Base-by-base conservation (phyloP, 2,329 filamentous ascomycete genomes). In the Decorospora gaudefroyi region DNA sequence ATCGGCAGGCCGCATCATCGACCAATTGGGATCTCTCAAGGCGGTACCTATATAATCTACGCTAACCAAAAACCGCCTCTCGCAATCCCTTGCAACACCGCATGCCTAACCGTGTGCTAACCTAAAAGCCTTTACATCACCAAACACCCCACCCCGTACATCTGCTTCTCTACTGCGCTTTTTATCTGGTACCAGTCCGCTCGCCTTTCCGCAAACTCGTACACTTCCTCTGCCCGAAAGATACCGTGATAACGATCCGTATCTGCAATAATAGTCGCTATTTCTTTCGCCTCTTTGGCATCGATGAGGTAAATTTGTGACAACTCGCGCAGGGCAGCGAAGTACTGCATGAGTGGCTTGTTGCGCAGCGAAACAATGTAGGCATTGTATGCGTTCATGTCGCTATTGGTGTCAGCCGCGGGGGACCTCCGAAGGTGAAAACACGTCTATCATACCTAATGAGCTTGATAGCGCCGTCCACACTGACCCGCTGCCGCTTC, bases 301-400 rank as follows among this genome's bases (percentile, higher is more conserved):
- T 92, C 90, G 51, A 99, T 95, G 36, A 99, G 78, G 70, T 95
- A 99, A 48, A 99, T 95, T 75, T 97, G 92, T 48, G 88, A 89
- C 38, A 99, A 80, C 73, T 97, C 93, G 30, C 92, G 82, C 64
- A 99, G 79, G 1, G 93, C 93, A 45, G 84, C 85, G 76, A 96
- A 99, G 71, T 97, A 99, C 37, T 88, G 83, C 28, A 91, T 80
- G 39, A 99, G 77, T 51, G 95, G 87, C 54, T 82, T 82, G 72
- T 97, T 96, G 58, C 82, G 83, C 38, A 99, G 80, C 2, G 85
- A 87, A 49, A 85, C 78, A 49, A 96, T 83, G 72, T 92, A 97
- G 38, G 85, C 78, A 67, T 89, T 89, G 75, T 96, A 97, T 45
- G 93, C 82, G 65, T 93, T 96, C 83, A 96, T 95, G 75, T 99